Conservation (phyloP, 345 rosid genomes). For the Erysimum cheiranthoides region DNA sequence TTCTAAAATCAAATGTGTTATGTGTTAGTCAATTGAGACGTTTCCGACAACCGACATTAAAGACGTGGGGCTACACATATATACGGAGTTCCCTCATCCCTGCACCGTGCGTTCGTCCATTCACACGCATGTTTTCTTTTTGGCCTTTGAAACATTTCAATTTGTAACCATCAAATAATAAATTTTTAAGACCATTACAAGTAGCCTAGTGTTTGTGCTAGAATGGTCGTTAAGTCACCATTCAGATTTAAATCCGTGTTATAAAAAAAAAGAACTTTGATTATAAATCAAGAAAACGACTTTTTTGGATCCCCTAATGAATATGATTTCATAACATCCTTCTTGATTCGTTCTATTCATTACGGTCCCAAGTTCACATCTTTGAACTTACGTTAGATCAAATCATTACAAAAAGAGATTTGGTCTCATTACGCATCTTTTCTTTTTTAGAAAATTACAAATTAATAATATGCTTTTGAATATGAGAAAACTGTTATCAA, state of each 20-base stretch:
- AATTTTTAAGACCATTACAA: too few relatives aligned
- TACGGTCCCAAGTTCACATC: constrained; percentile 41
- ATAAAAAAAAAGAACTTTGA: too few relatives aligned
- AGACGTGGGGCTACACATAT: neutral
- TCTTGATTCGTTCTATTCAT: constrained; percentile 38
- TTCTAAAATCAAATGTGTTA: neutral
- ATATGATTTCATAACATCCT: constrained; percentile 35
- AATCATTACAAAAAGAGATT: constrained; percentile 30
- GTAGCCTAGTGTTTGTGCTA: too few relatives aligned
- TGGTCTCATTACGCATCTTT: constrained; percentile 29
- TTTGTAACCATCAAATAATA: neutral
- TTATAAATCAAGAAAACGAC: constrained; percentile 22
- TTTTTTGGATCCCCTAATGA: constrained; percentile 17
- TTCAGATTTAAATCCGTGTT: too few relatives aligned
- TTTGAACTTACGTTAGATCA: constrained; percentile 37
- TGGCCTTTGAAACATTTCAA: neutral
- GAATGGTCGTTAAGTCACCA: too few relatives aligned
- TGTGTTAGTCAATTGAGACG: constrained; percentile 4
- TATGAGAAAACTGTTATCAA: neutral
- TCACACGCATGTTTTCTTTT: constrained; percentile 19
- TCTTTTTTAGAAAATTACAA: constrained; percentile 24
- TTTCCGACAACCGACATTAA: neutral
- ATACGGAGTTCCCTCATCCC: constrained; percentile 13
- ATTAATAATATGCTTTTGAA: constrained; percentile 15
- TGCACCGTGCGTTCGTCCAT: constrained; percentile 13